phyloP scores from a whole-genome alignment of 768 basidiomycete species.

The Lentinula raphanica region DNA sequence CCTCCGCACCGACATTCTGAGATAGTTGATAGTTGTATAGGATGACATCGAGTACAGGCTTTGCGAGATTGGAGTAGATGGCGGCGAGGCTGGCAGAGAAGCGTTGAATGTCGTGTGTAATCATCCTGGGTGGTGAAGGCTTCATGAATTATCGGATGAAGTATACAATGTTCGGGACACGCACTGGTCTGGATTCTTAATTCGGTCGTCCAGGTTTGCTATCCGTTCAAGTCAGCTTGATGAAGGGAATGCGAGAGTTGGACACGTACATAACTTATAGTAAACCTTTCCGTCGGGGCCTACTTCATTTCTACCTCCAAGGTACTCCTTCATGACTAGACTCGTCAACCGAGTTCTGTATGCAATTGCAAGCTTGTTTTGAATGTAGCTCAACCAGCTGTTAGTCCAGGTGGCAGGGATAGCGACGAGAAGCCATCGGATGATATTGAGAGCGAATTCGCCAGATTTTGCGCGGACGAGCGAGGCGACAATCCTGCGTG shows the following conservation, averaged over 20 bases:
- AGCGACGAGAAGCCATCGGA: conserved; percentile 87
- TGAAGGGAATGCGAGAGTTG: conserved; percentile 5
- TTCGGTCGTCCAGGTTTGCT: conserved; percentile 94
- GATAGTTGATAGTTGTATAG: conserved; percentile 95
- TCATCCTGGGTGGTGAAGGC: conserved; percentile 56
- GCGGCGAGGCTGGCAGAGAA: conserved; percentile 89
- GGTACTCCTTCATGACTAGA: conserved; percentile 78
- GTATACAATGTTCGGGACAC: conserved; percentile 12
- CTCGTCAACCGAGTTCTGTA: conserved; percentile 83
- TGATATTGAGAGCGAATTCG: conserved; percentile 79
- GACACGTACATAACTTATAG: conserved; percentile 76
- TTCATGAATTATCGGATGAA: neutral
- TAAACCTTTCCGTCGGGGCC: conserved; percentile 76
- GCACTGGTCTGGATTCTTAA: conserved; percentile 93
- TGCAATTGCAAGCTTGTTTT: conserved; percentile 87
- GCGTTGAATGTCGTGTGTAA: conserved; percentile 91
- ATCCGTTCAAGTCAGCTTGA: conserved; percentile 1
- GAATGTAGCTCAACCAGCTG: conserved; percentile 88
- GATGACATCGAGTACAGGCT: conserved; percentile 88
- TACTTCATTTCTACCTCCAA: conserved; percentile 60
- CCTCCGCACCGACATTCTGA: conserved; percentile 92
- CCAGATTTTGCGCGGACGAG: conserved; percentile 81
- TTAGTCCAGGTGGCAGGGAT: conserved; percentile 92
- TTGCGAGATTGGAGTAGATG: conserved; percentile 91
- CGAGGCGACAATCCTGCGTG: conserved; percentile 82